Evolutionary conservation across 1,284 basidiomycete species (phyloP), one percentile per base, ranked within the genome.

Genomic region (Phellinidium pouzarii): DNA sequence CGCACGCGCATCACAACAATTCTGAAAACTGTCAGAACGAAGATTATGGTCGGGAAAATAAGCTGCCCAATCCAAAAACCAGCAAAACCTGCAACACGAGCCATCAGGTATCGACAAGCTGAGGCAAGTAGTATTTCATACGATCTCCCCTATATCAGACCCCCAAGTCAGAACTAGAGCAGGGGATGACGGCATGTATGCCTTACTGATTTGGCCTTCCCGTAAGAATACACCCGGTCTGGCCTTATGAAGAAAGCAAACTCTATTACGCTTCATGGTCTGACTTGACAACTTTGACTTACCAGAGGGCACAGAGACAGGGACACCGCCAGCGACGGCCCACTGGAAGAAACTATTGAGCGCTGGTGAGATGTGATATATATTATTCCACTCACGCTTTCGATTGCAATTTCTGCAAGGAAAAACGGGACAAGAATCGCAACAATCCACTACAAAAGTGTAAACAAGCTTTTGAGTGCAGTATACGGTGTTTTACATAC

Each of bases 21-120:
- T n/a, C 54, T 46, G 5, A 25, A 12, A 8, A 52, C 25, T 7
- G 54, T 56, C 50, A 56, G 26, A 17, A 49, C 12, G 26, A 56
- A 56, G 6, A 56, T 48, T 7, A 56, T n/a, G 8, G 54, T 43
- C 11, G 54, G 54, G 27, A 52, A 56, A 19, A 52, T 20, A 17
- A 56, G 54, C 36, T 56, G 54, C 17, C 54, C 54, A 5, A 56
- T 56, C 54, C 54, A 56, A 29, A 56, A 52, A 17, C 34, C 50
- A 4, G 54, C 54, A 26, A 56, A 56, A 27, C 40, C 54, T 56
- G 36, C 38, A 41, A 46, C 20, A 38, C 3, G 12, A 3, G 44
- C 27, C 48, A 20, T 23, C 11, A 40, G 14, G 22, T 5, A 29
- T 1, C 19, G 3, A 7, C 11, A 8, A 34, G 14, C 37, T 27